phyloP scores from a whole-genome alignment of 2,329 filamentous ascomycete genomes.

The Apiospora koreana region DNA sequence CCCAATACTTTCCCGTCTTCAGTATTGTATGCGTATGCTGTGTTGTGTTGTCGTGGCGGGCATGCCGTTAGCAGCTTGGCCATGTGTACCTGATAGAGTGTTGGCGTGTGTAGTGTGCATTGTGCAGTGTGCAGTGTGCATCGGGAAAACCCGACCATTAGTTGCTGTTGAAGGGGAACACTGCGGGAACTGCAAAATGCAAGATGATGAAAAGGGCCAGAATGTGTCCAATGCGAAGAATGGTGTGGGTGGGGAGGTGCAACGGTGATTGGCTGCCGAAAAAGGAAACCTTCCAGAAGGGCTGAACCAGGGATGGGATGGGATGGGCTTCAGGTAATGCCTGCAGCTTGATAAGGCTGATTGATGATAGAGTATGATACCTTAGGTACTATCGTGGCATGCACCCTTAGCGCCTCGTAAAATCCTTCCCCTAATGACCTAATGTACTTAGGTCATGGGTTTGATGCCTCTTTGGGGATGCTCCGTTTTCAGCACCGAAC shows the following conservation, averaged over 20 bases:
- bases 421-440: background rate
- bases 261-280: background rate
- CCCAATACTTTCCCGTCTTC: background rate
- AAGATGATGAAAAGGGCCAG: background rate
- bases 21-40: background rate
- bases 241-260: background rate
- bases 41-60: background rate
- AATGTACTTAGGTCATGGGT: no score
- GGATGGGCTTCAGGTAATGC: background rate
- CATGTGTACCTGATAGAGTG: background rate
- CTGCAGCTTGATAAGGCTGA: background rate
- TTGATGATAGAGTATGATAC: background rate
- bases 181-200: background rate
- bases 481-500: background rate
- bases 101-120: no score
- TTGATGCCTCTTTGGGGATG: background rate
- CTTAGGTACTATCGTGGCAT: no score
- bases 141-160: conserved; percentile 4
- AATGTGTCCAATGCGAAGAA: background rate
- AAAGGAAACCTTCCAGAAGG: conserved; percentile 4
- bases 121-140: background rate
- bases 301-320: background rate
- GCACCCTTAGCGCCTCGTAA: background rate
- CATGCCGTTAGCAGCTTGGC: background rate
- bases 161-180: background rate